phyloP scores from a whole-genome alignment of 2,329 filamentous ascomycete species.

The Trichoderma citrinoviride region DNA sequence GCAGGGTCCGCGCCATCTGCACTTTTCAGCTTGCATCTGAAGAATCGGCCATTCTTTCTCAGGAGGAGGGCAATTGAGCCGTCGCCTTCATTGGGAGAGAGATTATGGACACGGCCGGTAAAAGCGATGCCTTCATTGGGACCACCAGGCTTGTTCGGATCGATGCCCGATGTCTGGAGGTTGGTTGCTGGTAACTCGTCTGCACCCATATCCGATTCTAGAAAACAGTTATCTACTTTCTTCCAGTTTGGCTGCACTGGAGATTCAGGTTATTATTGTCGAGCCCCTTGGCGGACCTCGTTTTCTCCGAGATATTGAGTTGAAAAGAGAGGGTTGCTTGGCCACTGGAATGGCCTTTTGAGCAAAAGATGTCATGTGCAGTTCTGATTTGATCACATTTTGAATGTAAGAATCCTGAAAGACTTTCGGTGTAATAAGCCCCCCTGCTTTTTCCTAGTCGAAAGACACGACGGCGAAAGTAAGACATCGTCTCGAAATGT shows the following conservation, averaged over 20 bases:
- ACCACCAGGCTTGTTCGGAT: background rate
- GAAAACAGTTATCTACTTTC: background rate
- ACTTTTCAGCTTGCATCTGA: background rate
- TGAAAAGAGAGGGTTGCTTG: background rate
- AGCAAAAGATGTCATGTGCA: background rate
- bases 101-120: background rate
- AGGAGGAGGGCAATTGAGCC: background rate
- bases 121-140: background rate
- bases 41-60: background rate
- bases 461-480: background rate
- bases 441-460: background rate
- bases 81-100: background rate
- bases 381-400: background rate
- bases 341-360: background rate
- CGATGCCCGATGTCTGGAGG: background rate
- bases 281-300: background rate
- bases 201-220: background rate
- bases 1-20: background rate
- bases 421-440: background rate
- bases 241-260: background rate
- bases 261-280: background rate
- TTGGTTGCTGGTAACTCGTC: background rate
- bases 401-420: background rate
- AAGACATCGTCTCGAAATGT: too few relatives aligned
- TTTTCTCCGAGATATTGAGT: background rate